Conservation (phyloP, 1,139 yeast species). For the Debaryomyces psychrophilus region DNA sequence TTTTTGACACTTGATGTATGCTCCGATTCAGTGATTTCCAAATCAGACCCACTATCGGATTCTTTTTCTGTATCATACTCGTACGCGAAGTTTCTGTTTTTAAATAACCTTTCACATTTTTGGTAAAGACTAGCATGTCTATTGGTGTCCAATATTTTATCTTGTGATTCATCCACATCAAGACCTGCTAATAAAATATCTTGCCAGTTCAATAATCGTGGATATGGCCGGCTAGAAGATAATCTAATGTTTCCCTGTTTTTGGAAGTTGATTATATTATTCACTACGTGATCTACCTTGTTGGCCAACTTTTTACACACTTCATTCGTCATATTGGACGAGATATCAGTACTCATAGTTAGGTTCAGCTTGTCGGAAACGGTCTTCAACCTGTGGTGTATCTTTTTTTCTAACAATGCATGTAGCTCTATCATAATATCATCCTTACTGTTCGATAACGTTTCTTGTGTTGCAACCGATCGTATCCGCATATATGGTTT, state of each 20-base stretch:
- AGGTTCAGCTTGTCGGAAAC: constrained; percentile 13
- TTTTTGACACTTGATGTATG: neutral
- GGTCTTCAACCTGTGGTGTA: constrained; percentile 24
- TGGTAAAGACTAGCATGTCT: constrained; percentile 19
- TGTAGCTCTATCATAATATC: constrained; percentile 44
- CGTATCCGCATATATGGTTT: constrained; percentile 12
- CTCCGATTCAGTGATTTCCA: too few species aligned
- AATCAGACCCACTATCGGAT: constrained; percentile 6
- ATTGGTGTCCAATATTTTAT: constrained; percentile 15
- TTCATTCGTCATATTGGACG: constrained; percentile 21
- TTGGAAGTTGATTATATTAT: constrained; percentile 10
- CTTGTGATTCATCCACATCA: constrained; percentile 21
- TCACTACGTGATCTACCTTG: constrained; percentile 21
- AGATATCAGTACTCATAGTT: constrained; percentile 25
- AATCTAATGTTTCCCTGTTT: constrained; percentile 8
- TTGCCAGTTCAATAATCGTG: constrained; percentile 27
- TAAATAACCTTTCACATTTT: constrained; percentile 28
- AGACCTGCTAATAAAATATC: constrained; percentile 30
- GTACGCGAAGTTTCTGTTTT: constrained; percentile 24
- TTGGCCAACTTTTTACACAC: constrained; percentile 27
- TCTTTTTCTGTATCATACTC: constrained; percentile 21
- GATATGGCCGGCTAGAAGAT: constrained; percentile 10
- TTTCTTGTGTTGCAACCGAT: constrained; percentile 15
- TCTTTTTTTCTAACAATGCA: constrained; percentile 37
- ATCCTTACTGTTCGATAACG: constrained; percentile 31